phyloP scores from a whole-genome alignment of 2,329 filamentous ascomycete species.

The Fusarium palustre region DNA sequence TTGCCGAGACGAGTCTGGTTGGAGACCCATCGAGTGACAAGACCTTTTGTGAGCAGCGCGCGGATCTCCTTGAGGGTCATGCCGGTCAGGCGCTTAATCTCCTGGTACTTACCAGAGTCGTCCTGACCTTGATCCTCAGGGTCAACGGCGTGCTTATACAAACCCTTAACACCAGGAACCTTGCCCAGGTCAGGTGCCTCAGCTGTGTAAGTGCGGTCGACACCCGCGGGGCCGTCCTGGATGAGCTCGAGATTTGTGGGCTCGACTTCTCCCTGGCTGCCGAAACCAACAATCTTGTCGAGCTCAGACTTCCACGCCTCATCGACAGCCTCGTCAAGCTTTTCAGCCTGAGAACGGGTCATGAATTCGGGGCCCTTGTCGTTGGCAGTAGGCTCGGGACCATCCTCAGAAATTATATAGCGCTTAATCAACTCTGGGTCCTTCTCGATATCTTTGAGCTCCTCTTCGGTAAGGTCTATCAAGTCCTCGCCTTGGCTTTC shows the following conservation, averaged over 20 bases:
- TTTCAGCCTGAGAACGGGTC: constrained; percentile 52
- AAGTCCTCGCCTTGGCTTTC: constrained; percentile 56
- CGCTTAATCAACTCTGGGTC: constrained; percentile 55
- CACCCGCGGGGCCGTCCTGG: constrained; percentile 53
- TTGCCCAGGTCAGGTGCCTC: constrained; percentile 64
- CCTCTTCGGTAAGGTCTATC: constrained; percentile 64
- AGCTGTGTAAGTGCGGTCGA: constrained; percentile 54
- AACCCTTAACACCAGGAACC: constrained; percentile 64
- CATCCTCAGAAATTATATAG: constrained; percentile 53
- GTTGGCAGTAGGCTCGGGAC: constrained; percentile 43
- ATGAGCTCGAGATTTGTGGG: constrained; percentile 54
- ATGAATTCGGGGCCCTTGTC: constrained; percentile 46
- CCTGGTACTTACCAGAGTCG: constrained; percentile 62
- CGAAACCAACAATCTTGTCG: constrained; percentile 49
- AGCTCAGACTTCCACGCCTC: constrained; percentile 55
- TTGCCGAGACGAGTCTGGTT: constrained; percentile 99
- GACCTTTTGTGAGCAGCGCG: constrained; percentile 72
- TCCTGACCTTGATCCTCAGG: constrained; percentile 64
- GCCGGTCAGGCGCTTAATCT: constrained; percentile 67
- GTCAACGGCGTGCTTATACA: constrained; percentile 62
- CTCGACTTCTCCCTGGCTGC: constrained; percentile 49
- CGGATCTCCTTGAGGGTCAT: constrained; percentile 65
- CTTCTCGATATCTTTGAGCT: constrained; percentile 56
- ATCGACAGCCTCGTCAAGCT: constrained; percentile 54
- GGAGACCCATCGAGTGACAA: constrained; percentile 79